Evolutionary conservation across 1,284 basidiomycete genomes (phyloP).

Genomic region (Pseudomicrostroma phylloplanum): DNA sequence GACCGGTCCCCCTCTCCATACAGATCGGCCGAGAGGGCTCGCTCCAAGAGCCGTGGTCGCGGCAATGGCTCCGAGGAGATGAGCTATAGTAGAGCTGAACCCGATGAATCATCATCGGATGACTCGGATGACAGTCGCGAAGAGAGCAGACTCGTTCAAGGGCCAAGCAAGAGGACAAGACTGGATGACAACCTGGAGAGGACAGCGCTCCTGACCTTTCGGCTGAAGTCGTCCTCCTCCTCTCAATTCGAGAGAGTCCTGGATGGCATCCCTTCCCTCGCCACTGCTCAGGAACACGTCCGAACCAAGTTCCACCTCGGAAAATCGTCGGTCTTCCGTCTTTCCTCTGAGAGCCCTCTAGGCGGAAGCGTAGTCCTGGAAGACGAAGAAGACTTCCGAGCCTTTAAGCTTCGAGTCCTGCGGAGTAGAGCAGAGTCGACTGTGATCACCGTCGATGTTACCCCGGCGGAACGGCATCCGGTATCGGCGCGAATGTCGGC

Average conservation of each 20-base stretch:
- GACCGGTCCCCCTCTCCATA: neutral
- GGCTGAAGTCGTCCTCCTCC: neutral
- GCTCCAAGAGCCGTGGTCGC: no score
- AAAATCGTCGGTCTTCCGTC: neutral
- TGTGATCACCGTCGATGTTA: slow-evolving; percentile 2
- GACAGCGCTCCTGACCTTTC: neutral
- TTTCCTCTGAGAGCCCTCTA: neutral
- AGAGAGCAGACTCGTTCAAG: slow-evolving; percentile 1
- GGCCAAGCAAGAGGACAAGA: neutral
- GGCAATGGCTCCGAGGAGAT: no score
- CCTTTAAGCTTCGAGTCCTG: neutral
- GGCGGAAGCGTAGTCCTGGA: slow-evolving; percentile 1
- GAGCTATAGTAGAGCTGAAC: no score
- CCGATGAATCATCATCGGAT: neutral
- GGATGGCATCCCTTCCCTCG: neutral
- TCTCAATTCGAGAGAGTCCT: slow-evolving; percentile 5
- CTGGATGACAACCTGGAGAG: neutral
- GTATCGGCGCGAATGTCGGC: neutral
- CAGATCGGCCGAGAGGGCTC: no score
- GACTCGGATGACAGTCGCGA: slow-evolving; percentile 5
- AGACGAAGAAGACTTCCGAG: slow-evolving; percentile 6
- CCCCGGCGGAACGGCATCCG: neutral
- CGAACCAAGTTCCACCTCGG: neutral
- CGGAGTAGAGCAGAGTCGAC: neutral
- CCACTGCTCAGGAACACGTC: neutral